phyloP scores from a whole-genome alignment of 2,329 filamentous ascomycete genomes.

The Emmonsia crescens region DNA sequence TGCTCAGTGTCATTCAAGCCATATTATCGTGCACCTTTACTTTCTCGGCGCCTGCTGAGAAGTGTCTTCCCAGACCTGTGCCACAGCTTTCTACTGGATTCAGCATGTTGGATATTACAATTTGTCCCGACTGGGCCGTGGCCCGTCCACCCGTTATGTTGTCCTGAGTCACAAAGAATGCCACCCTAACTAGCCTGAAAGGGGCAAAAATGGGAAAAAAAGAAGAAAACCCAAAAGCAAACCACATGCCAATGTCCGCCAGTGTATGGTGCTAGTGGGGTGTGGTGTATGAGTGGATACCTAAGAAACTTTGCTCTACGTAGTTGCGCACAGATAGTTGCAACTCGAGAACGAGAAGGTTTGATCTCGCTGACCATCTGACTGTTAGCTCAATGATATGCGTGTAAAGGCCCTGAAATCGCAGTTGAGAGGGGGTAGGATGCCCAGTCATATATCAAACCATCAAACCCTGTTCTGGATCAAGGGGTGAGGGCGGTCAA shows the following conservation, averaged over 20 bases:
- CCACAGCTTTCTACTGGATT: neutral
- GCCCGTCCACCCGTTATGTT: neutral
- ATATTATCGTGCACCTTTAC: neutral
- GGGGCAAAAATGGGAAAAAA: neutral
- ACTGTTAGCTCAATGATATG: neutral
- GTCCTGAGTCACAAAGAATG: neutral
- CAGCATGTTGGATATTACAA: neutral
- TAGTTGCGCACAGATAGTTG: neutral
- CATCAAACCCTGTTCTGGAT: neutral
- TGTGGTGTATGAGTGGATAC: neutral
- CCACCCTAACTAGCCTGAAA: neutral
- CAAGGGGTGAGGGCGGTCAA: neutral
- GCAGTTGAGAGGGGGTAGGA: neutral
- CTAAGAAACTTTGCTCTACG: neutral
- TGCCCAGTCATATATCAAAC: neutral
- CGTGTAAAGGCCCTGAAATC: neutral
- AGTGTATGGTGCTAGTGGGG: neutral
- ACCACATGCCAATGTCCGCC: neutral
- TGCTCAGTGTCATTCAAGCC: neutral
- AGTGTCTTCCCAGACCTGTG: conserved; percentile 1
- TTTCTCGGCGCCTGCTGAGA: neutral
- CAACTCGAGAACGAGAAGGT: neutral
- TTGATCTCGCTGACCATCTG: neutral
- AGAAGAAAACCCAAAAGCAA: neutral
- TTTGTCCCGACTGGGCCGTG: neutral